A percentile compares a stretch with the other conserved stretches of the same genome.
phyloP scores from a whole-genome alignment of 371 early-diverging fungal genomes.

The Syncephalis plumigaleata region DNA sequence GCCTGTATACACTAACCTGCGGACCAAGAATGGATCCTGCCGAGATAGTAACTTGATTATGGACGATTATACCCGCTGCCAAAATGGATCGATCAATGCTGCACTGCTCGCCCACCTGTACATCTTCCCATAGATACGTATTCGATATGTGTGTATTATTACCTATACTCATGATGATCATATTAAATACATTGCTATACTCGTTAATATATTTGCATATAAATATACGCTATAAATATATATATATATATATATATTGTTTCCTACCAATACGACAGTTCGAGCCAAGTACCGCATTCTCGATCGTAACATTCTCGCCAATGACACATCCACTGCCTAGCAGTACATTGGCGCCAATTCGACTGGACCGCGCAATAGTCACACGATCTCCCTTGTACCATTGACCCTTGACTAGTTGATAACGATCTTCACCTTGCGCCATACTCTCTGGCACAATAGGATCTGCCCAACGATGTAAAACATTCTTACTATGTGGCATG shows the following conservation, averaged over 20 bases:
- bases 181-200: not conserved
- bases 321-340: slow-evolving; percentile 62
- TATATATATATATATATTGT: no score
- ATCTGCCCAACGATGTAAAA: slow-evolving; percentile 81
- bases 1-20: slow-evolving; percentile 17
- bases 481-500: slow-evolving; percentile 50
- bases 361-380: slow-evolving; percentile 50
- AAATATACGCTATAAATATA: no score
- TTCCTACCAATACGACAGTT: slow-evolving; percentile 65
- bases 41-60: slow-evolving; percentile 38
- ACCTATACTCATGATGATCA: slow-evolving; percentile 25
- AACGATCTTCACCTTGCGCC: slow-evolving; percentile 38
- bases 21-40: slow-evolving; percentile 55
- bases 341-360: slow-evolving; percentile 62
- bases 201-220: no score
- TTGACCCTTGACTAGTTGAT: slow-evolving; percentile 53
- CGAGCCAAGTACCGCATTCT: slow-evolving; percentile 66
- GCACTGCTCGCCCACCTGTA: slow-evolving; percentile 44
- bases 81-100: slow-evolving; percentile 47
- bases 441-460: slow-evolving; percentile 87
- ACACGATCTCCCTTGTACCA: slow-evolving; percentile 72
- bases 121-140: slow-evolving; percentile 72
- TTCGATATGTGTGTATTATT: slow-evolving; percentile 44
- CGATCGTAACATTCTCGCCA: slow-evolving; percentile 51
- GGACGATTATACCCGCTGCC: slow-evolving; percentile 44